Conservation (phyloP, 257 asterid genomes). For the Przewalskia tangutica region DNA sequence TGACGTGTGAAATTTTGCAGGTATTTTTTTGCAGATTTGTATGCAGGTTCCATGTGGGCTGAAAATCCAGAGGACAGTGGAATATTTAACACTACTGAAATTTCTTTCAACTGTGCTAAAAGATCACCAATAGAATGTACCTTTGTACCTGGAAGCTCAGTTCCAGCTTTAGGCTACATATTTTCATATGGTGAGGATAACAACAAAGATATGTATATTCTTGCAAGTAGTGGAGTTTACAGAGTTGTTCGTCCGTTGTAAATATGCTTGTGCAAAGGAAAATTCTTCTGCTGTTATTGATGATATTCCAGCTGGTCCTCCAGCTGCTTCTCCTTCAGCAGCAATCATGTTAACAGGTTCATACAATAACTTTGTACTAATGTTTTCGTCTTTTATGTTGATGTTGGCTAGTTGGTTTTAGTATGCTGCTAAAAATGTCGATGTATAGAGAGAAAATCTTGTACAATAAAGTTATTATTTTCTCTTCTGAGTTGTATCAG, state of each 20-base stretch:
- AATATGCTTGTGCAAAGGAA: conserved; percentile 51
- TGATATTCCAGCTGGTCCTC: conserved; percentile 21
- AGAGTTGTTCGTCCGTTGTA: conserved; percentile 71
- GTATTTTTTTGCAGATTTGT: conserved; percentile 71
- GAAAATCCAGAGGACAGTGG: conserved; percentile 65
- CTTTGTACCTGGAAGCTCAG: conserved; percentile 37
- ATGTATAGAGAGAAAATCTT: background rate
- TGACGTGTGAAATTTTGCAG: conserved; percentile 25
- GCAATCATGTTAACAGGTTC: conserved; percentile 21
- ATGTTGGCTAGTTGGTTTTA: background rate
- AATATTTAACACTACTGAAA: conserved; percentile 32
- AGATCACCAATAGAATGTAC: conserved; percentile 70
- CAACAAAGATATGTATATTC: conserved; percentile 45
- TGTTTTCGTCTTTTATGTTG: conserved; percentile 18
- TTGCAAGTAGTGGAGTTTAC: conserved; percentile 71
- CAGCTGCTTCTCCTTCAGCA: conserved; percentile 33
- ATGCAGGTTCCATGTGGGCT: conserved; percentile 56
- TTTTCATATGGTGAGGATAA: conserved; percentile 83
- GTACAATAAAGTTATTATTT: background rate
- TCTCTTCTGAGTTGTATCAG: background rate
- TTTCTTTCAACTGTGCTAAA: conserved; percentile 48
- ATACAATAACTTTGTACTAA: conserved; percentile 6
- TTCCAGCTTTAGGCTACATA: conserved; percentile 64
- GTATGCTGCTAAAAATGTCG: background rate
- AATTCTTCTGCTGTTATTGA: conserved; percentile 10